phyloP scores from a whole-genome alignment of 441 rosid species.

The Populus hybrid region DNA sequence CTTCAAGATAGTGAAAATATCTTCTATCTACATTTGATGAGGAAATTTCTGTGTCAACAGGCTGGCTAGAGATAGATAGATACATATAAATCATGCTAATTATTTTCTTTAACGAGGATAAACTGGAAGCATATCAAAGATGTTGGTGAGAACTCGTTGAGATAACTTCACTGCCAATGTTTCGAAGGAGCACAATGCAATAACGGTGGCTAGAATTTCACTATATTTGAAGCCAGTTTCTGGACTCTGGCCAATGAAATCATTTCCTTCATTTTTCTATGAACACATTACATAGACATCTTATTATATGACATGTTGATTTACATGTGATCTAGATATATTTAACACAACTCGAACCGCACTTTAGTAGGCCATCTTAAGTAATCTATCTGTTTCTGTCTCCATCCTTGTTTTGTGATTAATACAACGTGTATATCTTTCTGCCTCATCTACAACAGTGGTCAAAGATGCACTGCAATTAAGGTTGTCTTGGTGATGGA shows the following conservation, averaged over 20 bases:
- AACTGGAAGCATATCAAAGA: background rate
- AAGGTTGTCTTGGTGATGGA: constrained; percentile 94
- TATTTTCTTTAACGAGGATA: background rate
- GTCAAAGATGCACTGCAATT: constrained; percentile 97
- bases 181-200: background rate
- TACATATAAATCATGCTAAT: background rate
- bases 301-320: no score
- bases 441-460: constrained; percentile 35
- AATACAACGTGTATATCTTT: background rate
- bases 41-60: background rate
- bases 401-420: background rate
- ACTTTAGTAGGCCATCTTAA: background rate
- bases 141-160: background rate
- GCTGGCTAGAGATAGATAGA: background rate
- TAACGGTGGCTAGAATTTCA: background rate
- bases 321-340: no score
- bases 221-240: background rate
- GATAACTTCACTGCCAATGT: background rate
- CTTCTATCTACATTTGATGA: background rate
- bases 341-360: no score
- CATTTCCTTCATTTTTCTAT: background rate
- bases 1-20: background rate
- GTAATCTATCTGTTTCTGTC: background rate
- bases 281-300: no score
- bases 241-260: background rate